Conservation (phyloP, 148 eudicot species). For the Camellia sinensis region DNA sequence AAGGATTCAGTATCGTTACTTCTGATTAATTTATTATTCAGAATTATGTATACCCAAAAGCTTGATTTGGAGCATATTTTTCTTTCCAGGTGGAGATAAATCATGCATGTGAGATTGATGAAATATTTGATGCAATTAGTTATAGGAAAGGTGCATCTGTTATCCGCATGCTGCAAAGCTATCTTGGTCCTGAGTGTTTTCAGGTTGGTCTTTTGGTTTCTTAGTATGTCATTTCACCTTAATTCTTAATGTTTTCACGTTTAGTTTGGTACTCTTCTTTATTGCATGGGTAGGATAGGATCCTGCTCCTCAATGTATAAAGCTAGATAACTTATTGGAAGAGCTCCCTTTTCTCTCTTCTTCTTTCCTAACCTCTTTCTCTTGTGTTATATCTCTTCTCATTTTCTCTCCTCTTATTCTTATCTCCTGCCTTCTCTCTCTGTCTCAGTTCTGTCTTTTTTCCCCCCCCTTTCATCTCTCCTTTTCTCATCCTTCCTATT, state of each 20-base stretch:
- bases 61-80: neutral
- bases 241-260: neutral
- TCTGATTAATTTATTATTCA: constrained; percentile 1
- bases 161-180: constrained; percentile 91
- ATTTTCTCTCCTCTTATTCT: neutral
- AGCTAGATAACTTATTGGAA: neutral
- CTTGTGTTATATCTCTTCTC: neutral
- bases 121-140: constrained; percentile 95
- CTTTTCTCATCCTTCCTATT: neutral
- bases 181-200: constrained; percentile 82
- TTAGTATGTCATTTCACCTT: neutral
- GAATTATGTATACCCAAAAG: neutral
- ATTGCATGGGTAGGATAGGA: neutral
- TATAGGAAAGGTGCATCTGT: constrained; percentile 93
- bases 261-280: neutral
- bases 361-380: neutral
- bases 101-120: constrained; percentile 89
- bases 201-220: constrained; percentile 49
- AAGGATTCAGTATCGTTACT: neutral
- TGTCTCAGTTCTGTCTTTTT: neutral
- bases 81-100: constrained; percentile 74
- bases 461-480: neutral
- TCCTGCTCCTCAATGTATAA: neutral
- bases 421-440: neutral
- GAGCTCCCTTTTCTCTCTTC: neutral